Evolutionary conservation across 441 rosid species (phyloP).

Genomic region (Pelargonium fulgidum): DNA sequence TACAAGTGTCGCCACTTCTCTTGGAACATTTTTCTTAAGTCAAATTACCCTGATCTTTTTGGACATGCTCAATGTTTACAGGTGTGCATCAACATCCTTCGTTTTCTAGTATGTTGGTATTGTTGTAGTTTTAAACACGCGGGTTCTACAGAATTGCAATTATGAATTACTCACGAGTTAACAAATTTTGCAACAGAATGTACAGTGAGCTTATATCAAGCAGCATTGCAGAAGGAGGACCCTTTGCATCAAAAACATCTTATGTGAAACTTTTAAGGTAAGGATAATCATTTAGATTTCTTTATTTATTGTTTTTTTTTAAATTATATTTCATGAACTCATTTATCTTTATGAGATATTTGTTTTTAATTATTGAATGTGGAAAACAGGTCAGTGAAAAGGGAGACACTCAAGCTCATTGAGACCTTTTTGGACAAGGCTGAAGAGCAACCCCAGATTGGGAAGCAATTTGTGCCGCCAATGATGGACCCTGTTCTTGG

Average conservation of each 20-base stretch:
- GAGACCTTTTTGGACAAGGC: constrained; percentile 99
- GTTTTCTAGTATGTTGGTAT: background rate
- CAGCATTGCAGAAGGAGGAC: constrained; percentile 93
- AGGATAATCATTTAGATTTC: constrained; percentile 21
- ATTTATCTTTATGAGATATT: too few relatives aligned
- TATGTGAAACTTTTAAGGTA: constrained; percentile 92
- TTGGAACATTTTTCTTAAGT: constrained; percentile 84
- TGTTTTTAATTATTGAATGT: background rate
- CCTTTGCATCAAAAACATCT: constrained; percentile 85
- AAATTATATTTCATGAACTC: background rate
- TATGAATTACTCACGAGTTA: constrained; percentile 10
- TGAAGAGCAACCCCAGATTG: constrained; percentile 94
- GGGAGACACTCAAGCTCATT: constrained; percentile 96
- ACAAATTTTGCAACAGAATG: constrained; percentile 58
- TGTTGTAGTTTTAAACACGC: background rate
- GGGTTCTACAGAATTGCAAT: background rate
- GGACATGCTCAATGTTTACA: constrained; percentile 99
- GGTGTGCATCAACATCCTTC: constrained; percentile 37
- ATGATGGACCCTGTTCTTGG: constrained; percentile 99
- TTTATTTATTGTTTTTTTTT: constrained; percentile 7
- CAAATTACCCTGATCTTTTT: constrained; percentile 88
- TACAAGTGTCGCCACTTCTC: constrained; percentile 92
- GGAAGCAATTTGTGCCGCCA: constrained; percentile 98
- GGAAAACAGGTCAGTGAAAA: constrained; percentile 79
- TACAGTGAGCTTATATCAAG: constrained; percentile 98